These are phyloP conservation scores for Lasiosphaeria ovina DNA, from an alignment of 495 filamentous ascomycete genomes.

Conservation along the genomic window DNA sequence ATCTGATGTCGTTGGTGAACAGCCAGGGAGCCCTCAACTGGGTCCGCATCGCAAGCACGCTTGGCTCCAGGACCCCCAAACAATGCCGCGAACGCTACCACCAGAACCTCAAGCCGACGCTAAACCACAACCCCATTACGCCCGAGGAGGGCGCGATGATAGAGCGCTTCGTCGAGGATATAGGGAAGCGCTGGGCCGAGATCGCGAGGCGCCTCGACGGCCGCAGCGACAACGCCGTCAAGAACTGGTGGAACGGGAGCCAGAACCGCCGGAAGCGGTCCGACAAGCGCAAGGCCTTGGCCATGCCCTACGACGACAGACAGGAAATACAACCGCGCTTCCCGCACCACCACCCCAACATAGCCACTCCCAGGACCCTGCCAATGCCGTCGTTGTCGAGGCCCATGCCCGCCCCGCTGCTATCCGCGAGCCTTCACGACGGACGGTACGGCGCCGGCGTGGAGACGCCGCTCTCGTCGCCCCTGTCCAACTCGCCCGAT, in stretches of 20 bases:
- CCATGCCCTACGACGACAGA: slow-evolving; percentile 8
- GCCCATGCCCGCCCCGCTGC: slow-evolving; percentile 17
- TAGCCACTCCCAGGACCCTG: slow-evolving; percentile 9
- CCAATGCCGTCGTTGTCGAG: slow-evolving; percentile 9
- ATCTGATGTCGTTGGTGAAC: slow-evolving; percentile 70
- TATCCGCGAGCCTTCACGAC: slow-evolving; percentile 24
- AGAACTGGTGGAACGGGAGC: slow-evolving; percentile 99
- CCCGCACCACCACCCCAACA: slow-evolving; percentile 2
- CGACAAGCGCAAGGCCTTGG: slow-evolving; percentile 20
- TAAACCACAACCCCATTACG: slow-evolving; percentile 91
- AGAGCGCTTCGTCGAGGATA: slow-evolving; percentile 73
- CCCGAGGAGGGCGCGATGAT: slow-evolving; percentile 83
- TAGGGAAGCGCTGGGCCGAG: slow-evolving; percentile 93
- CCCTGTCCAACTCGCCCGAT: slow-evolving; percentile 22
- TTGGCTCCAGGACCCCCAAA: slow-evolving; percentile 81
- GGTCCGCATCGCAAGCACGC: slow-evolving; percentile 79
- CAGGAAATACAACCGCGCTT: not conserved
- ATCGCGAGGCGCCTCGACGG: slow-evolving; percentile 84
- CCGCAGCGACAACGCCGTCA: slow-evolving; percentile 95
- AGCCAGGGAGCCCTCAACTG: slow-evolving; percentile 83
- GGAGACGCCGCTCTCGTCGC: slow-evolving; percentile 10
- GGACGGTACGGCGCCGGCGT: slow-evolving; percentile 5
- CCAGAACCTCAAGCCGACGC: slow-evolving; percentile 87
- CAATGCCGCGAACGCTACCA: slow-evolving; percentile 95
- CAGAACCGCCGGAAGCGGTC: slow-evolving; percentile 67